Evolutionary conservation across 176 grass and related monocot genomes (phyloP), one percentile per base, ranked within the genome.

Genomic region (Pontederia crassipes): DNA sequence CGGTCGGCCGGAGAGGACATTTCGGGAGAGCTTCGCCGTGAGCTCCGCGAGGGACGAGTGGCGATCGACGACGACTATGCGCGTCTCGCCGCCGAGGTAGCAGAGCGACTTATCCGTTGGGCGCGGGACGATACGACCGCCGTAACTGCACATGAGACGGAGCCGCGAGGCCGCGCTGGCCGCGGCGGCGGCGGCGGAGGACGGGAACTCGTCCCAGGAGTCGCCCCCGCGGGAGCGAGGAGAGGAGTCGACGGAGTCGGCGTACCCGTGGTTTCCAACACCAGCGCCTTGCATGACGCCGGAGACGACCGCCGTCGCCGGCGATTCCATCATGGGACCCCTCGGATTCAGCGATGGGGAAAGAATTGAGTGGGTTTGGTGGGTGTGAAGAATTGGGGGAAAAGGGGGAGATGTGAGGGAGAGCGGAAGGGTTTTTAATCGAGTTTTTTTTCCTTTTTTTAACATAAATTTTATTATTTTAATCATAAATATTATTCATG

Each of bases 81-180:
- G 67, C 45, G 93, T 98, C 79, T 98, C 87, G 11, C 93, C 93
- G 17, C 84, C 84, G 0, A 98, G 74, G 60, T 98, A 98, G 64
- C 93, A 98, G 61, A 98, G 84, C 2, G 88, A 86, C 77, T 81
- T 98, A 57, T 98, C 93, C 0, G 93, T 98, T 0, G 93, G 93
- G 1, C 88, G 88, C 18, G 93, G 93, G 3, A 98, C 88, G 71
- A 98, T 98, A 10, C 93, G 93, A 4, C 93, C 93, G 9, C 93
- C 88, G 49, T 79, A 98, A 82, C 93, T 98, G 84, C 84, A 98
- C 93, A 98, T 92, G 0, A 98, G 81, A 15, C 93, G 88, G 20
- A 98, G 79, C 16, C 93, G 73, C 4, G 66, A 69, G 16, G 53
- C 54, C 15, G 54, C 82, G 0, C 32, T 40, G 32, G 58, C 76